These are phyloP conservation scores for Penicillium arizonense DNA, from an alignment of 495 filamentous ascomycete species.

Conservation along the genomic window DNA sequence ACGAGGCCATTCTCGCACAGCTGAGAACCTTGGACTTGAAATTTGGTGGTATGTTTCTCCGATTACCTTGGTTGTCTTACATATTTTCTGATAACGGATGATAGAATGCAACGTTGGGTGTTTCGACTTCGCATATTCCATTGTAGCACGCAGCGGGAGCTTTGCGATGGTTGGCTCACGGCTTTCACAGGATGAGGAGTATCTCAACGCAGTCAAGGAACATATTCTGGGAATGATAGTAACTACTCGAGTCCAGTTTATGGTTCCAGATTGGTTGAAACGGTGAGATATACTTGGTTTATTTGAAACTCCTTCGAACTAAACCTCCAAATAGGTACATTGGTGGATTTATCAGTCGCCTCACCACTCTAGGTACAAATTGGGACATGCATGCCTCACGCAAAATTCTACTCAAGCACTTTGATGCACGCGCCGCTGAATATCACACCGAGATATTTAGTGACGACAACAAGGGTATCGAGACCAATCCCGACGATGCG, in stretches of 20 bases:
- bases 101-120: constrained; percentile 17
- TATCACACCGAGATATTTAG: constrained; percentile 16
- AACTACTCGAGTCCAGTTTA: constrained; percentile 23
- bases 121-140: constrained; percentile 26
- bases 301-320: background rate
- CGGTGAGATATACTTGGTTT: background rate
- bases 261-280: constrained; percentile 22
- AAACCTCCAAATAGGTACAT: constrained; percentile 10
- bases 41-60: constrained; percentile 7
- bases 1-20: constrained; percentile 19
- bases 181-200: constrained; percentile 21
- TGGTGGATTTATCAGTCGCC: constrained; percentile 17
- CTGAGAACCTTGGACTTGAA: constrained; percentile 6
- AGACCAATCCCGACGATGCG: background rate
- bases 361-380: constrained; percentile 14
- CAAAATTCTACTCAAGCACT: constrained; percentile 21
- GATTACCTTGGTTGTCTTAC: background rate
- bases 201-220: constrained; percentile 23
- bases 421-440: constrained; percentile 21
- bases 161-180: constrained; percentile 21
- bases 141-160: constrained; percentile 25
- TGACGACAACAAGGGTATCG: background rate
- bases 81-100: background rate
- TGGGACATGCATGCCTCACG: constrained; percentile 29
- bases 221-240: constrained; percentile 28